Evolutionary conservation across 805 yeast species (phyloP), one percentile per base, ranked within the genome.

Genomic region (Metschnikowia gelsemii): DNA sequence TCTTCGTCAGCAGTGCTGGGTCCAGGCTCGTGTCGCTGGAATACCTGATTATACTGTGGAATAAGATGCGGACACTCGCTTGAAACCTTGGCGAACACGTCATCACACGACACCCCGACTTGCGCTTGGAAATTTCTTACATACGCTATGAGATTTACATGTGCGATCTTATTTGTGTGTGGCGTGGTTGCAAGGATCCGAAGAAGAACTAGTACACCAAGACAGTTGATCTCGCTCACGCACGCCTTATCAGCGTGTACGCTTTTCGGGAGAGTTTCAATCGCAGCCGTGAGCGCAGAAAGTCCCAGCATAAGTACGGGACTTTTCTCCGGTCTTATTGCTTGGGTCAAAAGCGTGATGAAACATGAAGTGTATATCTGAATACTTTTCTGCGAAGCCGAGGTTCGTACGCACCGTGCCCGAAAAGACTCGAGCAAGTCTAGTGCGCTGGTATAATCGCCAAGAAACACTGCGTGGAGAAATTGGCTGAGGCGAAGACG

Each of bases 281-380:
- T 31, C n/a, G 30, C 38, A 14, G 21, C 12, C 8, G 35, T 21
- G 11, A 46, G 6, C 8, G 18, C 34, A 8, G 33, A 17, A 8
- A 40, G 26, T 12, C 39, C 42, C 12, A 24, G 14, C 35, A 32
- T 20, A 31, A 24, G 39, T 17, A 18, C 13, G 3, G 14, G 14
- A n/a, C 23, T 21, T 8, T 12, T 35, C 20, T 16, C 32, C 12
- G 27, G 25, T 9, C 23, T 24, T 4, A 33, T 16, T 16, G 35
- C 27, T 14, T 45, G 46, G n/a, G 43, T 29, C 22, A 44, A 32
- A 5, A 51, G 41, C 14, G 49, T 40, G 12, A 38, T 22, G 29
- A 50, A 36, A 27, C 53, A 52, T 11, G 49, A 37, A 8, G 42
- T 13, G 40, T 52, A 50, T 9, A 48, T 28, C 28, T 33, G 35